Evolutionary conservation across 2,329 filamentous ascomycete genomes (phyloP), one percentile per base, ranked within the genome.

Genomic region (Aspergillus ruber): DNA sequence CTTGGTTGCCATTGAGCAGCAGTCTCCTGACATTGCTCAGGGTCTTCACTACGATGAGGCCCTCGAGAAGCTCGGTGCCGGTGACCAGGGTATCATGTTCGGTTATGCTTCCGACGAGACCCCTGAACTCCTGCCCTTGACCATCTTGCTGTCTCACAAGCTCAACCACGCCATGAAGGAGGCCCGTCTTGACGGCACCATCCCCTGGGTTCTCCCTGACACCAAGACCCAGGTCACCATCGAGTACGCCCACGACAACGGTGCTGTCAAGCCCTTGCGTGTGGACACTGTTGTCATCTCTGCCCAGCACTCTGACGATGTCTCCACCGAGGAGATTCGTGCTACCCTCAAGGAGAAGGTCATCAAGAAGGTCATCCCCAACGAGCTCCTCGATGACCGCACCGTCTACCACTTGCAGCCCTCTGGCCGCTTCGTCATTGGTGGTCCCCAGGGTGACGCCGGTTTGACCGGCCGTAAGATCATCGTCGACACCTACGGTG

Each of bases 71-170:
- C 85, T 98, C 58, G 93, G 93, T 75, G 93, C 93, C 55, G 93
- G 93, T 86, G 93, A 98, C 77, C 93, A 98, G 81, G 93, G 93
- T 81, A 96, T 98, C 81, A 98, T 98, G 93, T 98, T 98, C 76
- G 93, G 93, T 66, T 98, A 98, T 82, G 93, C 93, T 73, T 95
- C 93, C 66, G 93, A 98, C 68, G 93, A 98, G 83, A 97, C 93
- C 64, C 90, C 91, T 54, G 93, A 98, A 79, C 83, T 95, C 63
- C 88, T 97, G 71, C 93, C 93, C 59, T 80, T 98, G 66, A 97
- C 91, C 65, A 81, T 97, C 62, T 82, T 91, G 66, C 84, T 97
- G 68, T 86, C 93, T 67, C 93, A 98, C 84, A 90, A 90, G 81
- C 88, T 98, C 64, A 98, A 98, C 79, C 81, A 85, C 69, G 89